Evolutionary conservation across 495 filamentous ascomycete genomes (phyloP), one percentile per base, ranked within the genome.

Genomic region (Lophium mytilinum): DNA sequence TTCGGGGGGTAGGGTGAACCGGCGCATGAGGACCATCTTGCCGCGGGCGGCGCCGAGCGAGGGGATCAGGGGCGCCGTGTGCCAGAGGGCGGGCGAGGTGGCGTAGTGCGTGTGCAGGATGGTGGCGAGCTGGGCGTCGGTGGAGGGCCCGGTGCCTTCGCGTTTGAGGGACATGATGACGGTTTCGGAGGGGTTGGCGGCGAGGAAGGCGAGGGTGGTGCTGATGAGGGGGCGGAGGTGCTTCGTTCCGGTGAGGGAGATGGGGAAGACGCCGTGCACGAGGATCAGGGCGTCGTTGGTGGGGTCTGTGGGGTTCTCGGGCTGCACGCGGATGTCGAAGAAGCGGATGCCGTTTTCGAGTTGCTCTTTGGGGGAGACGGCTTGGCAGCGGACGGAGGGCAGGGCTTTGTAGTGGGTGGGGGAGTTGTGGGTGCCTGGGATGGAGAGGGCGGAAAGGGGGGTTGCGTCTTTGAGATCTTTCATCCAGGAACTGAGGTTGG

Each of bases 371-470:
- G 90, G 79, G 43, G 79, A 73, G 21, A 90, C 89, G 24, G 88
- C 84, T 71, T 98, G 93, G 72, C 93, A 98, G 53, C 93, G 87
- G 11, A 98, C 93, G 0, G 89, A 93, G 7, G 93, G 93, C 0
- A 95, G 81, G 17, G 93, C 92, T 24, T 78, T 70, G 71, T 93
- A 77, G 72, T 80, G 84, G 2, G 92, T 93, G 1, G 92, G 87
- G 7, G 85, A 87, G 72, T 98, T 98, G 78, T 98, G 93, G 0
- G 93, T 97, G 53, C 93, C 93, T 1, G 93, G 94, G 57, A 98
- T 95, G 42, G 85, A 89, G 34, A 98, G 81, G 4, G 85, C 79
- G 10, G 89, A 89, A 19, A 97, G 75, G 0, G 88, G 79, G 14
- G 78, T 83, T 24, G 80, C 75, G 63, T 88, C 80, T 43, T 73